Evolutionary conservation across 306 rosid genomes (phyloP).

Genomic region (Purshia tridentata): DNA sequence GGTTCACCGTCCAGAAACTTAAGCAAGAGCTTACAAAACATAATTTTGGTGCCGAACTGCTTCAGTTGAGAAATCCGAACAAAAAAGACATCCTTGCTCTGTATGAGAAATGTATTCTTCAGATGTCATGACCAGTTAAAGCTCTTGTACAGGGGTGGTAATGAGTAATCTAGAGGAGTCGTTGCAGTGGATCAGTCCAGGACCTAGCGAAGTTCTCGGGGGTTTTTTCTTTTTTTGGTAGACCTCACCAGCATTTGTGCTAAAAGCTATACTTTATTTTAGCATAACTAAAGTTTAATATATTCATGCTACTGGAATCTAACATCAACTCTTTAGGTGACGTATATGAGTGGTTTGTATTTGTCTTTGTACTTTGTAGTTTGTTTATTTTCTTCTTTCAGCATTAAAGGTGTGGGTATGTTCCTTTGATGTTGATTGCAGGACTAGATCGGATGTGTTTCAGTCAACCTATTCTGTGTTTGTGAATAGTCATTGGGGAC

Average conservation of each 20-base stretch:
- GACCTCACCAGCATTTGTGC: background rate
- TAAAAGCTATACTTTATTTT: background rate
- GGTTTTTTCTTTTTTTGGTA: conserved; percentile 21
- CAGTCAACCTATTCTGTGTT: too few species aligned
- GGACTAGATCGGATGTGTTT: too few species aligned
- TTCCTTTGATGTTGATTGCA: background rate
- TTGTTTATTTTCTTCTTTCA: background rate
- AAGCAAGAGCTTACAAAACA: conserved; percentile 93
- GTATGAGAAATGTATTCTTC: conserved; percentile 73
- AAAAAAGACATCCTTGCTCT: conserved; percentile 75
- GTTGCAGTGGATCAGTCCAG: conserved; percentile 24
- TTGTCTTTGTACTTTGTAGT: background rate
- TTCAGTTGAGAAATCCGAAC: conserved; percentile 70
- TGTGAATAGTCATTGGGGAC: too few species aligned
- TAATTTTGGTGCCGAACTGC: conserved; percentile 78
- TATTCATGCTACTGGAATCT: background rate
- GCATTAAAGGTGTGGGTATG: conserved; percentile 2
- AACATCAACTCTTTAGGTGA: conserved; percentile 15
- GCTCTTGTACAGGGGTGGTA: conserved; percentile 21
- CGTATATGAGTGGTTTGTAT: background rate
- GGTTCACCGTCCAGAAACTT: conserved; percentile 74
- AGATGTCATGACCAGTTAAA: conserved; percentile 44
- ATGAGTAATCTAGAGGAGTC: background rate
- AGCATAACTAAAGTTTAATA: background rate
- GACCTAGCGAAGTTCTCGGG: conserved; percentile 6